These are phyloP conservation scores for Diaporthe australafricana DNA, from an alignment of 2,329 filamentous ascomycete species.

Conservation along the genomic window DNA sequence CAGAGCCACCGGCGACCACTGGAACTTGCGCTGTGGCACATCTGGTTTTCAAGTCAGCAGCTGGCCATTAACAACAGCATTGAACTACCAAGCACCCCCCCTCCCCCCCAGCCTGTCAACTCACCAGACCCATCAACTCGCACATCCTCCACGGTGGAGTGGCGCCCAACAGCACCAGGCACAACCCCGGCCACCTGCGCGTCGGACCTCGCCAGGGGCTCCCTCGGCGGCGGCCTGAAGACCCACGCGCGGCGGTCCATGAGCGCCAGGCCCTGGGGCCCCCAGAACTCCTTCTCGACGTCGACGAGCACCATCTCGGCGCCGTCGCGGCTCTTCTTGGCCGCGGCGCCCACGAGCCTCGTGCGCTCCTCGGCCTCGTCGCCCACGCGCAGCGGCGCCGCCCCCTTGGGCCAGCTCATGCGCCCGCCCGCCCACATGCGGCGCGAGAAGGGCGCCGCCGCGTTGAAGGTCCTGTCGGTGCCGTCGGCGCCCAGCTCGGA, in stretches of 20 bases:
- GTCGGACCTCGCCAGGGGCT: not conserved
- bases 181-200: not conserved
- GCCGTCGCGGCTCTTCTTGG: conserved; percentile 66
- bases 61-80: not conserved
- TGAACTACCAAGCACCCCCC: too few species aligned
- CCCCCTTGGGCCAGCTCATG: conserved; percentile 60
- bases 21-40: conserved; percentile 44
- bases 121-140: conserved; percentile 23
- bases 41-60: conserved; percentile 3
- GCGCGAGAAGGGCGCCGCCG: conserved; percentile 68
- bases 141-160: conserved; percentile 31
- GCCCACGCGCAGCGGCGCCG: conserved; percentile 59
- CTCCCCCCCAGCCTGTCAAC: not conserved
- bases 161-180: not conserved
- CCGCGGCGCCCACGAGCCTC: conserved; percentile 47
- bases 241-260: conserved; percentile 62
- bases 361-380: conserved; percentile 51
- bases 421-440: conserved; percentile 77
- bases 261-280: conserved; percentile 61
- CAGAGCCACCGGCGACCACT: conserved; percentile 64
- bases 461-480: conserved; percentile 70
- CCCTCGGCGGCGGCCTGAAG: conserved; percentile 27
- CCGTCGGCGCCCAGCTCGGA: conserved; percentile 68
- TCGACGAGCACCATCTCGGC: conserved; percentile 74
- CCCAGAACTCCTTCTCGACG: conserved; percentile 70